Percentiles rank a stretch among this genome's conserved stretches.
Conservation (phyloP, 2,329 filamentous ascomycete genomes). For the Ophidiomyces ophidiicola region DNA sequence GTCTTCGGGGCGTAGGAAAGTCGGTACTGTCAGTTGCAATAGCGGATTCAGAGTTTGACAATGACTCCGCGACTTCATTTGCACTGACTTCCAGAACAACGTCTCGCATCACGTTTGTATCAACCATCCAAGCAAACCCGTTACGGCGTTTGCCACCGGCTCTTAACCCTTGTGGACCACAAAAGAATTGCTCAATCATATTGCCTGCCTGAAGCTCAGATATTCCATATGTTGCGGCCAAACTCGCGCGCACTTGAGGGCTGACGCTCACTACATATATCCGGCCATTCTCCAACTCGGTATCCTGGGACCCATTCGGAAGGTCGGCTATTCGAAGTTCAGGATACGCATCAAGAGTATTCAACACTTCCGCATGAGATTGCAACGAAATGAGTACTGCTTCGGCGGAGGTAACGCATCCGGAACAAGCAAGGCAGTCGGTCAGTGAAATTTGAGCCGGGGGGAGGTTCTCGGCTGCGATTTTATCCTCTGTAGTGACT, state of each 20-base stretch:
- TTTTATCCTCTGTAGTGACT: slow-evolving; percentile 83
- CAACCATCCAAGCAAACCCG: slow-evolving; percentile 76
- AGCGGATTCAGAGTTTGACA: slow-evolving; percentile 14
- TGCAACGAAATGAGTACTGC: slow-evolving; percentile 92
- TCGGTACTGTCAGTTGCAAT: slow-evolving; percentile 13
- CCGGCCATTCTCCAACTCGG: slow-evolving; percentile 41
- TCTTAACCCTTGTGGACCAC: slow-evolving; percentile 56
- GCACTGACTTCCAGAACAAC: slow-evolving; percentile 69
- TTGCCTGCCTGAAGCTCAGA: slow-evolving; percentile 61
- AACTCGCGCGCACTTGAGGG: slow-evolving; percentile 76
- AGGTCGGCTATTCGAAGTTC: slow-evolving; percentile 38
- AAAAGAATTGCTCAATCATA: slow-evolving; percentile 72
- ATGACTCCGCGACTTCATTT: slow-evolving; percentile 50
- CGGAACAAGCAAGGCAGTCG: slow-evolving; percentile 93
- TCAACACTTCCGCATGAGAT: slow-evolving; percentile 81
- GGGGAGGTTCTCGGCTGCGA: slow-evolving; percentile 44
- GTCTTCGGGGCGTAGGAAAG: slow-evolving; percentile 27
- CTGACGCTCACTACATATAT: slow-evolving; percentile 88
- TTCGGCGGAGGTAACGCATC: slow-evolving; percentile 93
- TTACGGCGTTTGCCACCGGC: slow-evolving; percentile 60
- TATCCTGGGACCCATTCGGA: slow-evolving; percentile 46
- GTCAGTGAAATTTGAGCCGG: slow-evolving; percentile 91
- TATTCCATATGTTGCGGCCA: slow-evolving; percentile 71
- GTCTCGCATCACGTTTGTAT: slow-evolving; percentile 74
- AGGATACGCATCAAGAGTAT: slow-evolving; percentile 56